Percentiles rank a stretch among this genome's conserved stretches.
phyloP scores from a whole-genome alignment of 495 filamentous ascomycete species.

The Friedmanniomyces simplex region DNA sequence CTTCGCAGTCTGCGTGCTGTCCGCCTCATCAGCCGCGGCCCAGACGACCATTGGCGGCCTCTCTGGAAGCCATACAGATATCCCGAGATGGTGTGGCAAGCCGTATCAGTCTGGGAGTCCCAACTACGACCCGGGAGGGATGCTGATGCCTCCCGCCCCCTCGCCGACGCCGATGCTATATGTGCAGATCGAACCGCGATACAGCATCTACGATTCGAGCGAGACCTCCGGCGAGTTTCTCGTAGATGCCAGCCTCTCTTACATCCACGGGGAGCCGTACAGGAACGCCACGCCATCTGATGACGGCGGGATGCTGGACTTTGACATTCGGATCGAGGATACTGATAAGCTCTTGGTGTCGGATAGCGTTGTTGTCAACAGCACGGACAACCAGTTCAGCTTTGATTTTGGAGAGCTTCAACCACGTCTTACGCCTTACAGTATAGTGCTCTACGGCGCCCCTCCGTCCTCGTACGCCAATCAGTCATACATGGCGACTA shows the following conservation, averaged over 20 bases:
- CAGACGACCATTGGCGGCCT: slow-evolving; percentile 5
- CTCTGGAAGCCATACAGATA: slow-evolving; percentile 5
- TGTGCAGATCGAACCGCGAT: slow-evolving; percentile 47
- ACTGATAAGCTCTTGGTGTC: slow-evolving; percentile 4
- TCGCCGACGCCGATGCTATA: slow-evolving; percentile 41
- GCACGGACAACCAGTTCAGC: slow-evolving; percentile 34
- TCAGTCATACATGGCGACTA: slow-evolving; percentile 35
- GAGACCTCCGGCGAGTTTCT: slow-evolving; percentile 48
- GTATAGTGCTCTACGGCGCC: slow-evolving; percentile 22
- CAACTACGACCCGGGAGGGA: slow-evolving; percentile 51
- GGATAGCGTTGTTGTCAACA: slow-evolving; percentile 34
- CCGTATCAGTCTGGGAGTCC: slow-evolving; percentile 5
- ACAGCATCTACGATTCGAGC: slow-evolving; percentile 49
- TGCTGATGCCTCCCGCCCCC: slow-evolving; percentile 37
- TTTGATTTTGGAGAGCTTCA: slow-evolving; percentile 40
- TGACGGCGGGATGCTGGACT: background rate
- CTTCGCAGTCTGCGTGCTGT: background rate
- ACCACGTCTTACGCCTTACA: slow-evolving; percentile 40
- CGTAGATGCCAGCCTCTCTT: slow-evolving; percentile 47
- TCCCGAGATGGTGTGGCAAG: slow-evolving; percentile 6
- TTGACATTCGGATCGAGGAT: slow-evolving; percentile 5
- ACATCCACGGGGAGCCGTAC: slow-evolving; percentile 38
- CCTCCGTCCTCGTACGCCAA: slow-evolving; percentile 25
- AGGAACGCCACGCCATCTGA: slow-evolving; percentile 21
- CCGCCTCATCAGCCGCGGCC: background rate